phyloP scores from a whole-genome alignment of 2,329 filamentous ascomycete species.

The Fusarium piperis region DNA sequence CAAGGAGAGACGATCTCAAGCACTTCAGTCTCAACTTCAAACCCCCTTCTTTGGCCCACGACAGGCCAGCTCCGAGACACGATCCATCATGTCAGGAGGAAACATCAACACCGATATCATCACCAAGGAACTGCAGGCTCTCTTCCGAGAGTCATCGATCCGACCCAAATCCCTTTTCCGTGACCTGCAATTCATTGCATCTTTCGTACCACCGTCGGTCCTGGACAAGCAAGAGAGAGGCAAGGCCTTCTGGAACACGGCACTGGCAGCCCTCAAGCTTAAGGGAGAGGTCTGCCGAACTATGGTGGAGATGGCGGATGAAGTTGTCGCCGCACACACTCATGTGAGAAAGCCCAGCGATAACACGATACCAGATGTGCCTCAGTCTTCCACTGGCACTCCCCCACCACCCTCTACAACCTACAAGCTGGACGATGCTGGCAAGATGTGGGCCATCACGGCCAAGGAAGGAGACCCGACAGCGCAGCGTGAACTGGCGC shows the following conservation, averaged over 20 bases:
- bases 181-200: slow-evolving; percentile 79
- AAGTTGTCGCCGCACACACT: slow-evolving; percentile 69
- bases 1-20: slow-evolving; percentile 72
- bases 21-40: slow-evolving; percentile 45
- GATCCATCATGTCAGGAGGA: slow-evolving; percentile 60
- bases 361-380: slow-evolving; percentile 41
- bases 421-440: slow-evolving; percentile 82
- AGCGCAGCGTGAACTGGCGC: slow-evolving; percentile 90
- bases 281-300: slow-evolving; percentile 89
- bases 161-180: slow-evolving; percentile 85
- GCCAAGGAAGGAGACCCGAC: slow-evolving; percentile 87
- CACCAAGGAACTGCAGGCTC: slow-evolving; percentile 70
- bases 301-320: slow-evolving; percentile 72
- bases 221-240: slow-evolving; percentile 71
- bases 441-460: slow-evolving; percentile 89
- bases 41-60: slow-evolving; percentile 48
- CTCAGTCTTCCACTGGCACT: slow-evolving; percentile 51
- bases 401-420: slow-evolving; percentile 64
- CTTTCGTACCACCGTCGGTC: slow-evolving; percentile 69
- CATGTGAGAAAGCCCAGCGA: slow-evolving; percentile 64
- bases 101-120: slow-evolving; percentile 70
- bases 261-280: slow-evolving; percentile 84
- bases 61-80: slow-evolving; percentile 58
- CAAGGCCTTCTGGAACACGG: slow-evolving; percentile 91
- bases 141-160: slow-evolving; percentile 74